Evolutionary conservation across 1,284 basidiomycete genomes (phyloP), one percentile per base, ranked within the genome.

Genomic region (Leccinum fuscescens): DNA sequence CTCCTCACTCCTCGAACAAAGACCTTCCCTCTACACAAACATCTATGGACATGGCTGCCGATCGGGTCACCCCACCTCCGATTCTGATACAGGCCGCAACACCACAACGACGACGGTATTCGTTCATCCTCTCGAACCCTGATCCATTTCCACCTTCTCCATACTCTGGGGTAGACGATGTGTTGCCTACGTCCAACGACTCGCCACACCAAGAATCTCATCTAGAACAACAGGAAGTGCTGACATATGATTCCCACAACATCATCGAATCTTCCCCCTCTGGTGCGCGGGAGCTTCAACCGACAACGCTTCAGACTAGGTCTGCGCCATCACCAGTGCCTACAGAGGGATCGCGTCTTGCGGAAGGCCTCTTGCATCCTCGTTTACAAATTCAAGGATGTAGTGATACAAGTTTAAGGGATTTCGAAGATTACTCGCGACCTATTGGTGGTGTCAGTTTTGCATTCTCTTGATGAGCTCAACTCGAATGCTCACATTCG

Each of bases 351-450:
- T 74, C 72, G 6, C 69, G 65, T 44, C 62, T 64, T 33, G 68
- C 63, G 2, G 78, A 79, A 20, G 78, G 78, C 15, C 69, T 80
- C 46, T 69, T 80, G 33, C 75, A 80, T 54, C 78, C 79, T 4
- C 67, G 70, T 4, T 61, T 75, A 44, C 64, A 56, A 31, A 63
- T 60, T 0, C 73, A 72, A 12, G 76, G 75, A 55, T 58, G 56
- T 56, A 79, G 79, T 49, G 66, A 70, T 14, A 69, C 73, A 20
- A 80, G 79, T 62, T 67, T 80, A 61, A 65, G 72, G 58, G 78
- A 80, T 62, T 77, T 80, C 55, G 72, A 78, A 63, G 78, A 80
- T 56, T 80, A 80, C 58, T 78, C 78, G 8, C 69, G 78, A 54
- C 78, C 79, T 2, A 79, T 80, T 24, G 75, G 72, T 37, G 78